Evolutionary conservation across 225 moss, liverwort and hornwort species (phyloP).

Genomic region (Lunularia cruciata): DNA sequence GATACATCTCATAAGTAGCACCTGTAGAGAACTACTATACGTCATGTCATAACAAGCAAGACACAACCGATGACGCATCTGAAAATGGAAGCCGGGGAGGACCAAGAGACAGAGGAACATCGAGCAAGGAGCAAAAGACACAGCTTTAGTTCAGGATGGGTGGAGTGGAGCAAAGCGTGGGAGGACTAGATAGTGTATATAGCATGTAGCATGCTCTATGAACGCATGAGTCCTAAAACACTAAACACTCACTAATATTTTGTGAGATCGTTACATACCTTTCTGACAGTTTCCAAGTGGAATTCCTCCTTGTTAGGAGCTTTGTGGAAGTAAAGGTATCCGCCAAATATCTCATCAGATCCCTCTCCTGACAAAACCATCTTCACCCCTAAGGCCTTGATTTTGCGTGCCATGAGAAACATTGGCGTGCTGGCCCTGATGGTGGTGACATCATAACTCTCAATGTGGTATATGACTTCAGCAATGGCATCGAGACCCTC

Average conservation of each 20-base stretch:
- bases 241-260: neutral
- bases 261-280: slow-evolving; percentile 56
- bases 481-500: slow-evolving; percentile 84
- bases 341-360: slow-evolving; percentile 89
- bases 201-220: too few relatives aligned
- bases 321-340: slow-evolving; percentile 91
- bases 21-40: too few relatives aligned
- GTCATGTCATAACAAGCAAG: too few relatives aligned
- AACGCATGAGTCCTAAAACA: too few relatives aligned
- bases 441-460: slow-evolving; percentile 89
- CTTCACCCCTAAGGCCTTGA: slow-evolving; percentile 91
- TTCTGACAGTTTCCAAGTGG: slow-evolving; percentile 76
- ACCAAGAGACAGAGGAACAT: too few relatives aligned
- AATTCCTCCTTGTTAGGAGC: slow-evolving; percentile 91
- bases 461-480: slow-evolving; percentile 84
- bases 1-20: too few relatives aligned
- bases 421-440: slow-evolving; percentile 89
- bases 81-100: too few relatives aligned
- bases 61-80: too few relatives aligned
- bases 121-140: too few relatives aligned
- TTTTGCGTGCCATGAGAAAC: slow-evolving; percentile 92
- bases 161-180: too few relatives aligned
- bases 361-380: slow-evolving; percentile 96
- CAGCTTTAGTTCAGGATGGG: too few relatives aligned
- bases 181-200: too few relatives aligned